Conservation (phyloP, 2,329 filamentous ascomycete genomes). For the Acrocalymma vagum region DNA sequence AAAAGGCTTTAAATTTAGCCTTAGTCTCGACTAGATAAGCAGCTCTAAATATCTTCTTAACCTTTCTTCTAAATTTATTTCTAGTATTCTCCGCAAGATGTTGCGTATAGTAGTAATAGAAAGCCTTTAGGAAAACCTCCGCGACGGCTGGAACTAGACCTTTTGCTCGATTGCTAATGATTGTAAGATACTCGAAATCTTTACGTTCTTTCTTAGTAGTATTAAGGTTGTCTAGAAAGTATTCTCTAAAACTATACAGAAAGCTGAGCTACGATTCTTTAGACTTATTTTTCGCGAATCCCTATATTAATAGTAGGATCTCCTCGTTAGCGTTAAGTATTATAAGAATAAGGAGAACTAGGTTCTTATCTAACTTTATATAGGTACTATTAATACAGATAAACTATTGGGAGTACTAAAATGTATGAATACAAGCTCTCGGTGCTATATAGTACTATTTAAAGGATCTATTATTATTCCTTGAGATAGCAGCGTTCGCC, state of each 20-base stretch:
- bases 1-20: too few relatives aligned
- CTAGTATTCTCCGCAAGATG: slow-evolving; percentile 8
- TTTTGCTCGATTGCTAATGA: too few relatives aligned
- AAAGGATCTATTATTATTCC: slow-evolving; percentile 7
- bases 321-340: slow-evolving; percentile 10
- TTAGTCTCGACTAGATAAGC: too few relatives aligned
- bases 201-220: too few relatives aligned
- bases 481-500: slow-evolving; percentile 12
- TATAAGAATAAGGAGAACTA: slow-evolving; percentile 8
- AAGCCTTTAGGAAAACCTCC: slow-evolving; percentile 11
- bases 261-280: slow-evolving; percentile 9
- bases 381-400: slow-evolving; percentile 11
- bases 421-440: slow-evolving; percentile 10
- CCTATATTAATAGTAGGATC: slow-evolving; percentile 11
- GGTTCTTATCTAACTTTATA: slow-evolving; percentile 11
- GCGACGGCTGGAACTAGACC: slow-evolving; percentile 7
- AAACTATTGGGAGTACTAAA: slow-evolving; percentile 9
- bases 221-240: too few relatives aligned
- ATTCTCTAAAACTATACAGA: too few relatives aligned
- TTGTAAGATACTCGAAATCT: too few relatives aligned
- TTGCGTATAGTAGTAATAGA: slow-evolving; percentile 8
- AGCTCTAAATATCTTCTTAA: too few relatives aligned
- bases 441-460: slow-evolving; percentile 7
- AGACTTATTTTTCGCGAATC: slow-evolving; percentile 8
- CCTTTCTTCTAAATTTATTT: too few relatives aligned